Evolutionary conservation across 257 asterid species (phyloP), one percentile per base, ranked within the genome.

Genomic region (Plantago major): DNA sequence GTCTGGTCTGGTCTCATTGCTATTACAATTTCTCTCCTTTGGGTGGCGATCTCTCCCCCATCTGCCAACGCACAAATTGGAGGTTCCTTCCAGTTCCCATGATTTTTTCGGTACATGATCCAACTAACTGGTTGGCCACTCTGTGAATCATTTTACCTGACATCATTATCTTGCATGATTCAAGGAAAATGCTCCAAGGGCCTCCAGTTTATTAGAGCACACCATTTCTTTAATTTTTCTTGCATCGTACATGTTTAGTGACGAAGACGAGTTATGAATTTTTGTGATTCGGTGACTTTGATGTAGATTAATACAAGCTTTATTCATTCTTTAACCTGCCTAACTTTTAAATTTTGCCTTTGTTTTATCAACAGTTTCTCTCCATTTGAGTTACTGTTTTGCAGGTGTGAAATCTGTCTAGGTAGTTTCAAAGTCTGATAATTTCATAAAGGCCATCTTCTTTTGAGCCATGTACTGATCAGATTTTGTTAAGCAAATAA

Each of bases 1-100:
- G 96, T 83, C 3, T 89, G 95, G 96, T 86, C 96, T 0, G 96
- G 96, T 10, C 93, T 86, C 46, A 84, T 89, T 40, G 93, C 96
- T 0, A 86, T 89, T 11, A 89, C 88, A 3, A 89, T 84, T 8
- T 89, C 96, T 0, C 87, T 89, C 1, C 74, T 86, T 53, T 86
- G 95, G 95, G 93, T 89, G 38, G 88, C 95, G 1, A 89, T 89
- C 7, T 78, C 87, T 42, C 95, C 95, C 7, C 95, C 95, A 0
- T 63, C 75, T 0, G 95, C 90, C 2, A 68, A 55, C 38, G 72
- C 65, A 9, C 66, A 67, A 43, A 89, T 89, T 42, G 96, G 96
- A 44, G 96, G 96, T 2, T 86, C 93, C n/a, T 89, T 89, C 67
- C 93, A 86, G 81, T 89, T 89, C 65, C 95, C 96, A 46, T 87